These are phyloP conservation scores for Jackrogersella multiformis DNA, from an alignment of 495 filamentous ascomycete genomes.

Conservation along the genomic window DNA sequence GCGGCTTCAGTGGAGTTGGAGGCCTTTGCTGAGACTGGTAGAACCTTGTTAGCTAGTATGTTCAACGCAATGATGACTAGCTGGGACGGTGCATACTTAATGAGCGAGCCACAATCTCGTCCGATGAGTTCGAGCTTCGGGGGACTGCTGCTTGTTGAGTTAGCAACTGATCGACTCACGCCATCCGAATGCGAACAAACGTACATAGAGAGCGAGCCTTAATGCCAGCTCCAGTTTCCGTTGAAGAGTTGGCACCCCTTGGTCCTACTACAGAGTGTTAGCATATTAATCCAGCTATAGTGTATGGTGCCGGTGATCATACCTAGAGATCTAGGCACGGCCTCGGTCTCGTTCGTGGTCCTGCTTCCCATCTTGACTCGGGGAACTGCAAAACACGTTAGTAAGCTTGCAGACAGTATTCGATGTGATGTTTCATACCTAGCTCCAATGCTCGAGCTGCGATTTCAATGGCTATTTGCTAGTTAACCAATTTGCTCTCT, in stretches of 20 bases:
- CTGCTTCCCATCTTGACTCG: background rate
- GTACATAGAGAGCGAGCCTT: conserved; percentile 12
- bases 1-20: conserved; percentile 12
- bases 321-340: conserved; percentile 11
- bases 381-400: background rate
- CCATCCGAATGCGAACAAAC: background rate
- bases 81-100: background rate
- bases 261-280: background rate
- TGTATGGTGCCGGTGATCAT: background rate
- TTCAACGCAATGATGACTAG: background rate
- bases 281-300: background rate
- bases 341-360: conserved; percentile 15
- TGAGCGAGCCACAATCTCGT: conserved; percentile 3
- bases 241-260: background rate
- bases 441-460: conserved; percentile 24
- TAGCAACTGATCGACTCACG: background rate
- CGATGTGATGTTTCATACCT: background rate
- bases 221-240: background rate
- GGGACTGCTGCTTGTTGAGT: background rate
- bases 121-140: conserved; percentile 2
- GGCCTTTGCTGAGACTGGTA: conserved; percentile 1
- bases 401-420: background rate
- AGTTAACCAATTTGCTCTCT: background rate
- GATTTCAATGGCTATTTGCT: conserved; percentile 15
- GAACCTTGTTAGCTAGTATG: background rate